phyloP scores from a whole-genome alignment of 2,329 filamentous ascomycete genomes.

The Chaetoscypha palmicola region DNA sequence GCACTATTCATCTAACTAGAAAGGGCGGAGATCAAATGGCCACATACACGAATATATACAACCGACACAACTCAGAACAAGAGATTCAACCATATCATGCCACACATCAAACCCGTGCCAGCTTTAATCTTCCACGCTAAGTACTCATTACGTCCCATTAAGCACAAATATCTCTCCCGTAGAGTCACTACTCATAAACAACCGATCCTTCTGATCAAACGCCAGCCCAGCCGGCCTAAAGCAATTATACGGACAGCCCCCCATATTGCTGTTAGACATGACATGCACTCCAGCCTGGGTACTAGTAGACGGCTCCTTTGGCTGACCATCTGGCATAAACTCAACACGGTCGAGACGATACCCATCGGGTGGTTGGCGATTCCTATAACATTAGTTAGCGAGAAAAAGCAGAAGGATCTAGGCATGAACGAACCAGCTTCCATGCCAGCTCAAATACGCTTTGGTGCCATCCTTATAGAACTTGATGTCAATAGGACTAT shows the following conservation, averaged over 20 bases:
- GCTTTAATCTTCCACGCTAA: too few species aligned
- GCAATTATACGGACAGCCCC: neutral
- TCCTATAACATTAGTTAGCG: neutral
- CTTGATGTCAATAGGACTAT: constrained; percentile 13
- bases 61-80: too few species aligned
- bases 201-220: neutral
- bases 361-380: neutral
- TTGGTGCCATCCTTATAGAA: constrained; percentile 11
- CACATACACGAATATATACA: too few species aligned
- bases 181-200: constrained; percentile 2
- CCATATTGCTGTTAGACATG: constrained; percentile 1
- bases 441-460: constrained; percentile 11
- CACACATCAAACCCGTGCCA: too few species aligned
- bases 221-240: constrained; percentile 2
- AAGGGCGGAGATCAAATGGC: too few species aligned
- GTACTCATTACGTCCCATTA: neutral
- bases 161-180: constrained; percentile 1
- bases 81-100: too few species aligned
- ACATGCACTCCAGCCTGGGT: neutral
- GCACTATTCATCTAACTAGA: too few species aligned
- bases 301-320: neutral
- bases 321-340: neutral
- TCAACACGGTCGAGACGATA: constrained; percentile 1
- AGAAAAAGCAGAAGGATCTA: neutral
- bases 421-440: neutral